phyloP scores from a whole-genome alignment of 192 early-diverging fungal genomes.

The Linnemannia zychae region DNA sequence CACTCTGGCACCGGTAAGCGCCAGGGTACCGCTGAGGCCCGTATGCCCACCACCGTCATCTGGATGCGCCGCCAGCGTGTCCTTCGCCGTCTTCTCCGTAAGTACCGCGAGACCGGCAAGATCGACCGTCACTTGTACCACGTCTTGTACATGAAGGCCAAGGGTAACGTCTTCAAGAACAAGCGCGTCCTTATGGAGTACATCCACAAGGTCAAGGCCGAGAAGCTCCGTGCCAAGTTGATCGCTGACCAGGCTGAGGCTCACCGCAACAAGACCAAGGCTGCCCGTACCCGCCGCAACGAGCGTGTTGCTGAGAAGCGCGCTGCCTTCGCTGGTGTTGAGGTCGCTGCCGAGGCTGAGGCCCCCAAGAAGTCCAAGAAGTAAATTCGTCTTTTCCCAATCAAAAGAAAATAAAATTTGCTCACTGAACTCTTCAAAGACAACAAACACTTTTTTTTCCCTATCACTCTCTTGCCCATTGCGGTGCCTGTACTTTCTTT shows the following conservation, averaged over 20 bases:
- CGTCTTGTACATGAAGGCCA: conserved; percentile 96
- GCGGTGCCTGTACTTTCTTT: not conserved
- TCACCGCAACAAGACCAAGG: conserved; percentile 96
- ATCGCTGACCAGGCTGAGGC: conserved; percentile 98
- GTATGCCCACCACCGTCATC: conserved; percentile 95
- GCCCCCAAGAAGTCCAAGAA: conserved; percentile 54
- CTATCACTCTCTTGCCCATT: not conserved
- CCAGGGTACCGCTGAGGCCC: conserved; percentile 96
- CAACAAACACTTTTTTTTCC: conserved; percentile 8
- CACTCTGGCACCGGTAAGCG: conserved; percentile 96
- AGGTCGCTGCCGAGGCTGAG: conserved; percentile 31
- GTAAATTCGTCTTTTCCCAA: conserved; percentile 34
- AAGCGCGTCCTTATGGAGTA: conserved; percentile 99
- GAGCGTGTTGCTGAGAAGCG: conserved; percentile 92
- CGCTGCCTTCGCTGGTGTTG: conserved; percentile 74
- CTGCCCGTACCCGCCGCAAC: conserved; percentile 92
- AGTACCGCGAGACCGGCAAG: conserved; percentile 98
- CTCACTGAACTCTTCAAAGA: conserved; percentile 30
- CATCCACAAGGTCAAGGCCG: conserved; percentile 99
- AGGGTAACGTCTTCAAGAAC: conserved; percentile 99
- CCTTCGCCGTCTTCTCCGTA: conserved; percentile 92
- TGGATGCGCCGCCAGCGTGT: conserved; percentile 99
- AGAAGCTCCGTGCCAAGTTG: conserved; percentile 93
- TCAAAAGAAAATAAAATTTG: conserved; percentile 38
- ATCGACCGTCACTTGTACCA: conserved; percentile 98